Evolutionary conservation across 768 basidiomycete species (phyloP).

Genomic region (Psilocybe cyanescens): DNA sequence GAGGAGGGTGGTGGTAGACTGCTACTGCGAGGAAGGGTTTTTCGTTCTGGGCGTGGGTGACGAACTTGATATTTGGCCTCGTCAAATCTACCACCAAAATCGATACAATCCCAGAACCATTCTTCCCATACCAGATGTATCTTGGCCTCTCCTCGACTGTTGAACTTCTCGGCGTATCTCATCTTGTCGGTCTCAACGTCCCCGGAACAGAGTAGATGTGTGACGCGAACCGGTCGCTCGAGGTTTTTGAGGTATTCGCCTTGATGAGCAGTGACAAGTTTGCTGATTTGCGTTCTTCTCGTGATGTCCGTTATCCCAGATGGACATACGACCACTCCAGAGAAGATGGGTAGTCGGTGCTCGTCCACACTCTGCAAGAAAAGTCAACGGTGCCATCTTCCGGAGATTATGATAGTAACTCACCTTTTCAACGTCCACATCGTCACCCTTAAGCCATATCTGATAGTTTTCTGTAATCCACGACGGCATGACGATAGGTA

Average conservation of each 20-base stretch:
- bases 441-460: constrained; percentile 80
- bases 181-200: constrained; percentile 77
- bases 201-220: constrained; percentile 82
- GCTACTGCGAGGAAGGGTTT: constrained; percentile 24
- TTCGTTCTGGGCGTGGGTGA: constrained; percentile 63
- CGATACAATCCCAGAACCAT: constrained; percentile 94
- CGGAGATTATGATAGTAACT: constrained; percentile 14
- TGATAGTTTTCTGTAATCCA: constrained; percentile 80
- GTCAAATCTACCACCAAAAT: constrained; percentile 74
- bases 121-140: constrained; percentile 92
- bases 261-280: constrained; percentile 57
- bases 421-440: constrained; percentile 71
- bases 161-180: constrained; percentile 77
- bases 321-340: constrained; percentile 67
- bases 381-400: background rate
- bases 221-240: constrained; percentile 78
- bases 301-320: constrained; percentile 75
- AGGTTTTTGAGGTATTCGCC: constrained; percentile 78
- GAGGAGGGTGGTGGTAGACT: constrained; percentile 28
- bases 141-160: constrained; percentile 66
- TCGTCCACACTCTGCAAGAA: constrained; percentile 52
- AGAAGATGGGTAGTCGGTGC: constrained; percentile 77
- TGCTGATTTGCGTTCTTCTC: constrained; percentile 65
- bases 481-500: constrained; percentile 77
- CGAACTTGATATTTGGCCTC: constrained; percentile 63